Conservation (phyloP, 202 grass and related monocot genomes). For the Setaria italica region DNA sequence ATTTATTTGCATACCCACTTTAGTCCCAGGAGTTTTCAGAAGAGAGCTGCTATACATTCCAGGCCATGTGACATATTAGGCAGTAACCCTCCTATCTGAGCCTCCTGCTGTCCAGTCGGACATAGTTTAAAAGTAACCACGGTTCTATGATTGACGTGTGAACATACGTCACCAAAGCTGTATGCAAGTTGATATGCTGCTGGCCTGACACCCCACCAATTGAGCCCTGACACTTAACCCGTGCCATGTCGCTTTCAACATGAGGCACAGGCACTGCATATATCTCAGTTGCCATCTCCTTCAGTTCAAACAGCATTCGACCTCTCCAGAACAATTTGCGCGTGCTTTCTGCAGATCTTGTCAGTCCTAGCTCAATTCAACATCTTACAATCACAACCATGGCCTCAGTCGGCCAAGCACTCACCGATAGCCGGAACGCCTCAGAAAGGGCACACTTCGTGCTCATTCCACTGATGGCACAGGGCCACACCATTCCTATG, state of each 20-base stretch:
- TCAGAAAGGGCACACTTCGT: slow-evolving; percentile 56
- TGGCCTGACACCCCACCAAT: not conserved
- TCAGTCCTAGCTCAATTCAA: not conserved
- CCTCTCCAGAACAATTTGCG: not conserved
- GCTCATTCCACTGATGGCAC: slow-evolving; percentile 58
- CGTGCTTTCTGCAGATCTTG: not conserved
- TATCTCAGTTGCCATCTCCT: not conserved
- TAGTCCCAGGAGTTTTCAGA: not conserved
- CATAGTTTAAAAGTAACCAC: not conserved
- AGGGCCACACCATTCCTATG: slow-evolving; percentile 80
- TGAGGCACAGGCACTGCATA: not conserved
- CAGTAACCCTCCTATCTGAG: not conserved
- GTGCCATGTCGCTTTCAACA: not conserved
- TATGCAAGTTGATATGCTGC: not conserved
- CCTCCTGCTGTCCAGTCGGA: not conserved
- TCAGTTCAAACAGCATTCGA: not conserved
- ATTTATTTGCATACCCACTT: not conserved
- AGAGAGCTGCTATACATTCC: not conserved
- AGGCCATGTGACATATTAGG: not conserved
- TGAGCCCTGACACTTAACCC: too few species aligned
- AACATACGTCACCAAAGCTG: slow-evolving; percentile 9
- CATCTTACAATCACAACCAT: slow-evolving; percentile 27
- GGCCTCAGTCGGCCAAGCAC: not conserved
- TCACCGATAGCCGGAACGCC: not conserved
- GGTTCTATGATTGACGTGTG: not conserved